A percentile compares a stretch with the other conserved stretches of the same genome.
These are phyloP conservation scores for Malania oleifera DNA, from an alignment of 164 flowering plant genomes.

Conservation along the genomic window DNA sequence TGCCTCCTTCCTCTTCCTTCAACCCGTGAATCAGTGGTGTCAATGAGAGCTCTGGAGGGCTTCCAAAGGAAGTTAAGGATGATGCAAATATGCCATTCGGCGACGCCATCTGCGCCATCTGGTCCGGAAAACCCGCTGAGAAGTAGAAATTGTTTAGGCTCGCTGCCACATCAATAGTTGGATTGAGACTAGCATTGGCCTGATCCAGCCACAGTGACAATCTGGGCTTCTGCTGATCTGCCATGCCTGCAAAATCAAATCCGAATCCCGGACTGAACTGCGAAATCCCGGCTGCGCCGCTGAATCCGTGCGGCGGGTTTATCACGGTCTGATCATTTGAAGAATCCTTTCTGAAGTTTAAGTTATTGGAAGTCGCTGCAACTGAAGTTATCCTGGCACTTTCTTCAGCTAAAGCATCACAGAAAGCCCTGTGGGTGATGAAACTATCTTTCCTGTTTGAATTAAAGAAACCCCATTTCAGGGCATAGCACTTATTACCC, in stretches of 20 bases:
- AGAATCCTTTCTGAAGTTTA: constrained; percentile 26
- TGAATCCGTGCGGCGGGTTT: constrained; percentile 10
- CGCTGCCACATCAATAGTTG: neutral
- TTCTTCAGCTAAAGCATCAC: constrained; percentile 46
- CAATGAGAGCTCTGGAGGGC: constrained; percentile 19
- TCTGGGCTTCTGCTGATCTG: constrained; percentile 14
- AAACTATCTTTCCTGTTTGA: constrained; percentile 42
- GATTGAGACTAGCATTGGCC: neutral
- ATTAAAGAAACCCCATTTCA: constrained; percentile 8
- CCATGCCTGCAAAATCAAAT: constrained; percentile 23
- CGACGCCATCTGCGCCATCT: constrained; percentile 21
- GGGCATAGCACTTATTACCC: constrained; percentile 6
- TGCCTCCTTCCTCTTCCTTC: constrained; percentile 12
- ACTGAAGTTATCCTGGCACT: constrained; percentile 29
- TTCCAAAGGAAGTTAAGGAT: constrained; percentile 18
- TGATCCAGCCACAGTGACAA: constrained; percentile 20
- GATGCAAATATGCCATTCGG: constrained; percentile 21
- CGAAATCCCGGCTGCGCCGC: constrained; percentile 15
- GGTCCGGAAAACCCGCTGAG: constrained; percentile 20
- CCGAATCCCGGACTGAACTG: constrained; percentile 20
- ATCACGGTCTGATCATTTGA: constrained; percentile 10
- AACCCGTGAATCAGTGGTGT: constrained; percentile 11
- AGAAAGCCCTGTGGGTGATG: constrained; percentile 45
- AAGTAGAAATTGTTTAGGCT: constrained; percentile 1
- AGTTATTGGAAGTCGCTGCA: constrained; percentile 24